phyloP scores from a whole-genome alignment of 345 rosid species.

The Gossypium herbaceum region DNA sequence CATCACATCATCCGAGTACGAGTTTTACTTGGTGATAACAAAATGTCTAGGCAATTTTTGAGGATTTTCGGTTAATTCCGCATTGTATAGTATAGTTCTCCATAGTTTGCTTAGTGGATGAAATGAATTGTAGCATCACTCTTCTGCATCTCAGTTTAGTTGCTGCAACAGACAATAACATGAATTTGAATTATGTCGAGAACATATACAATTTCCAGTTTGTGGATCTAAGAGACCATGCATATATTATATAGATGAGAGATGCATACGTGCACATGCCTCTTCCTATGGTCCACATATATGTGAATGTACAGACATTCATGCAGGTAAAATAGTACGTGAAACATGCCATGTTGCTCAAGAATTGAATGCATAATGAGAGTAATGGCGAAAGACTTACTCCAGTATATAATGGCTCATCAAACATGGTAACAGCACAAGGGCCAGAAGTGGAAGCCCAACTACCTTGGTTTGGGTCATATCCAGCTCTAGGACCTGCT shows the following conservation, averaged over 20 bases:
- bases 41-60: constrained; percentile 9
- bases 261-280: not conserved
- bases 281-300: too few relatives aligned
- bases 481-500: constrained; percentile 47
- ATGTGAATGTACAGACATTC: too few relatives aligned
- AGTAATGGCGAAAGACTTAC: constrained; percentile 26
- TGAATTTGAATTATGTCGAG: not conserved
- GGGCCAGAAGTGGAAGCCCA: constrained; percentile 61
- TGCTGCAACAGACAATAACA: constrained; percentile 27
- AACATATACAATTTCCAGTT: not conserved
- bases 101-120: constrained; percentile 10
- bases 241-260: not conserved
- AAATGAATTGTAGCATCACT: constrained; percentile 6
- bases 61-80: not conserved
- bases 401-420: constrained; percentile 50
- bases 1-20: constrained; percentile 18
- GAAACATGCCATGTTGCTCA: not conserved
- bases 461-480: constrained; percentile 37
- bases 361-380: not conserved
- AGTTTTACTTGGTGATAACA: not conserved
- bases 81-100: constrained; percentile 9
- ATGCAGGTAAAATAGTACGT: not conserved
- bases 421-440: constrained; percentile 51
- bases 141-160: constrained; percentile 26
- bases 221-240: not conserved